These are phyloP conservation scores for Haematococcus sp. DNA, from an alignment of 139 green algal species.

Conservation along the genomic window DNA sequence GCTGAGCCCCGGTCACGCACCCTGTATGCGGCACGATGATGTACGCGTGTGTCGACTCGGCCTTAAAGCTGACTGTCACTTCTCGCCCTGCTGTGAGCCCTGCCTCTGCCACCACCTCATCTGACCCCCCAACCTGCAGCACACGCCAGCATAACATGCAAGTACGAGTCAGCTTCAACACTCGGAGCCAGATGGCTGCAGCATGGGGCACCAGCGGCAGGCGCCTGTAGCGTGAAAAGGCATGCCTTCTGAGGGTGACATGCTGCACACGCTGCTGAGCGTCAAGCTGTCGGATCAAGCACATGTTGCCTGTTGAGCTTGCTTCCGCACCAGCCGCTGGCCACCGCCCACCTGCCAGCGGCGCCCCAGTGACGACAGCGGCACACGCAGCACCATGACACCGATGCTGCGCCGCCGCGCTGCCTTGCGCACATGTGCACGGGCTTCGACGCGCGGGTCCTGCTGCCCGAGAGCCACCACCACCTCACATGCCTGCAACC, in stretches of 20 bases:
- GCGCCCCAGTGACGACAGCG: constrained; percentile 22
- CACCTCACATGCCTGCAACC: constrained; percentile 25
- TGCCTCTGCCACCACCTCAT: constrained; percentile 24
- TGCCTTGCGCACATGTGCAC: constrained; percentile 37
- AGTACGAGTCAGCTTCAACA: no score
- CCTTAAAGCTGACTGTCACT: constrained; percentile 27
- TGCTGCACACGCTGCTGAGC: no score
- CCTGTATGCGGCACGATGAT: constrained; percentile 45
- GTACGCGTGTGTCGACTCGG: constrained; percentile 28
- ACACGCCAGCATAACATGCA: no score
- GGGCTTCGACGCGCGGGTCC: constrained; percentile 38
- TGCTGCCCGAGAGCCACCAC: constrained; percentile 47
- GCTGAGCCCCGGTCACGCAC: background rate
- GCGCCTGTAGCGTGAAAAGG: background rate
- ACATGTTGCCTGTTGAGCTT: no score
- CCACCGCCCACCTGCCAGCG: constrained; percentile 28
- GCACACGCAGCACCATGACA: constrained; percentile 35
- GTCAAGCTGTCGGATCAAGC: no score
- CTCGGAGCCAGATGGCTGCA: no score
- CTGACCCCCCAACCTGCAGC: constrained; percentile 15
- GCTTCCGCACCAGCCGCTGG: background rate
- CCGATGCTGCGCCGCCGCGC: constrained; percentile 25
- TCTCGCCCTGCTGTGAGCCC: constrained; percentile 24
- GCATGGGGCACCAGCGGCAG: background rate
- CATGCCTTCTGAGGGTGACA: no score